Percentiles rank a stretch among this genome's conserved stretches.
Evolutionary conservation across 768 basidiomycete genomes (phyloP).

Genomic region (Harrya chromipes): DNA sequence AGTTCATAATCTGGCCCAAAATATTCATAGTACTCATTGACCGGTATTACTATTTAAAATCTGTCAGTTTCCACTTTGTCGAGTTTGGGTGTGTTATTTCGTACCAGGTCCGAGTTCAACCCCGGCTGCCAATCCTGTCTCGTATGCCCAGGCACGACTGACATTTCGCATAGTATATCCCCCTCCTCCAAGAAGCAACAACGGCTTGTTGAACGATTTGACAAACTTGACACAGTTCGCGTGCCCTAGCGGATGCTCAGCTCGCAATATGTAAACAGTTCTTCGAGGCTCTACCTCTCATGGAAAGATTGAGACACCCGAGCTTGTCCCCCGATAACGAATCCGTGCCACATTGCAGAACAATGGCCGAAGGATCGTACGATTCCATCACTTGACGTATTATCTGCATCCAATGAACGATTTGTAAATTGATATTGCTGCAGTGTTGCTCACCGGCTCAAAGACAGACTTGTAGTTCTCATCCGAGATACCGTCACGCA

Average conservation of each 20-base stretch:
- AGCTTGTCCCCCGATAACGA: conserved; percentile 95
- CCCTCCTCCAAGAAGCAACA: conserved; percentile 94
- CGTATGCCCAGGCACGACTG: conserved; percentile 95
- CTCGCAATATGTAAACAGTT: neutral
- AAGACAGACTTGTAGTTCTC: conserved; percentile 95
- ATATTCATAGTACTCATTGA: conserved; percentile 99
- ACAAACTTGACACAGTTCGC: conserved; percentile 97
- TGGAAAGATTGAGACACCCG: conserved; percentile 93
- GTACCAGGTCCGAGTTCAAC: conserved; percentile 85
- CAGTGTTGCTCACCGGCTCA: conserved; percentile 67
- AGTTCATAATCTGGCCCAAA: conserved; percentile 97
- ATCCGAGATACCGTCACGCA: conserved; percentile 93
- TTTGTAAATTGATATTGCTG: neutral
- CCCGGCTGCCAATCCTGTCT: conserved; percentile 97
- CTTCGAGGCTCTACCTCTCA: conserved; percentile 59
- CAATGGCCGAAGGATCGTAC: conserved; percentile 92
- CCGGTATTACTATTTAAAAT: conserved; percentile 77
- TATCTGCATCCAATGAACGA: conserved; percentile 50
- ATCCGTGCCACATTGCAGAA: conserved; percentile 96
- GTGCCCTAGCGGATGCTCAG: conserved; percentile 56
- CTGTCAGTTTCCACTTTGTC: conserved; percentile 1
- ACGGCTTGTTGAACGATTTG: conserved; percentile 91
- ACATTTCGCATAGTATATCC: conserved; percentile 99
- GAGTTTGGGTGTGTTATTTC: conserved; percentile 4
- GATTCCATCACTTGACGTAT: conserved; percentile 92